Percentiles rank a stretch among this genome's conserved stretches.
These are phyloP conservation scores for Nothophytophthora sp. DNA, from an alignment of 352 stramenopile species.

Conservation along the genomic window DNA sequence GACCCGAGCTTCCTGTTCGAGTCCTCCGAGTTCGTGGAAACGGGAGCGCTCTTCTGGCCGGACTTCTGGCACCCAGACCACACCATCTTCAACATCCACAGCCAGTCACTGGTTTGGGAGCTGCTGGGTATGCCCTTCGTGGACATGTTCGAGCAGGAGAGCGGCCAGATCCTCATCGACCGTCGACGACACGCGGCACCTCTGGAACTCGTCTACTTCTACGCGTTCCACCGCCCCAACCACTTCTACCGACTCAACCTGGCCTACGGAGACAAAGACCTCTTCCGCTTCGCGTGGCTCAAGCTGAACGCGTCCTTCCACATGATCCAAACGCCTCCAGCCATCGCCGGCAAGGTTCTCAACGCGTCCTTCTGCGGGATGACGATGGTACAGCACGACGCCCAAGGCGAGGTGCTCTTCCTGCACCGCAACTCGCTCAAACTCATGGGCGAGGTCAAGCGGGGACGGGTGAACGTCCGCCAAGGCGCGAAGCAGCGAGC, in stretches of 20 bases:
- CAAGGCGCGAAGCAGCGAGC: slow-evolving; percentile 6
- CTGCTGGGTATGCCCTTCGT: slow-evolving; percentile 40
- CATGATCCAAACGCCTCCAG: slow-evolving; percentile 49
- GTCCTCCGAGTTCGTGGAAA: slow-evolving; percentile 29
- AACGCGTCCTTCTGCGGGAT: slow-evolving; percentile 45
- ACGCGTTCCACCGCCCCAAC: slow-evolving; percentile 41
- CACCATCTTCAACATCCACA: slow-evolving; percentile 74
- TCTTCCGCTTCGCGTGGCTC: slow-evolving; percentile 64
- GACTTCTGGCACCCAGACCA: slow-evolving; percentile 65
- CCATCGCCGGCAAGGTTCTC: slow-evolving; percentile 33
- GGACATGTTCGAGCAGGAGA: slow-evolving; percentile 72
- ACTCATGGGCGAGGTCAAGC: slow-evolving; percentile 20
- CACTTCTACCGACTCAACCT: slow-evolving; percentile 42
- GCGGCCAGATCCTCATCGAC: slow-evolving; percentile 55
- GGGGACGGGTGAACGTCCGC: not conserved
- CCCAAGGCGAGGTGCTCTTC: slow-evolving; percentile 42
- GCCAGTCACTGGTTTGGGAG: slow-evolving; percentile 54
- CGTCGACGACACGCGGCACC: slow-evolving; percentile 28
- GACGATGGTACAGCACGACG: slow-evolving; percentile 50
- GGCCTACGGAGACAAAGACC: slow-evolving; percentile 55
- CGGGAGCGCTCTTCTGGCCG: slow-evolving; percentile 58
- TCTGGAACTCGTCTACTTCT: slow-evolving; percentile 37
- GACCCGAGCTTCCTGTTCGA: slow-evolving; percentile 60
- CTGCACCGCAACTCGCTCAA: slow-evolving; percentile 58
- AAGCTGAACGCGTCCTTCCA: slow-evolving; percentile 44